phyloP scores from a whole-genome alignment of 495 filamentous ascomycete species.

The Aspergillus bertholletiae region DNA sequence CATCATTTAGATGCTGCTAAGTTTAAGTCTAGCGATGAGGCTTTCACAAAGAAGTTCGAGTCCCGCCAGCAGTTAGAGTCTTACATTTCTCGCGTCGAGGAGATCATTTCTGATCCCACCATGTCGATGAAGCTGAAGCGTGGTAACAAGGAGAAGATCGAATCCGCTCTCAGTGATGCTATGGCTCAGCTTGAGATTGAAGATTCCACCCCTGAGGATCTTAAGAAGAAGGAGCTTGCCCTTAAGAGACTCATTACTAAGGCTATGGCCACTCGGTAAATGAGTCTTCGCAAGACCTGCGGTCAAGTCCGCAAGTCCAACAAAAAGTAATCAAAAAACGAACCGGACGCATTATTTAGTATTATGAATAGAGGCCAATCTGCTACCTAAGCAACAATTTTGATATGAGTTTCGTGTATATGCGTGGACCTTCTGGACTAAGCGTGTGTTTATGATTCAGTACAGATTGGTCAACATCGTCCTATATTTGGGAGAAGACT shows the following conservation, averaged over 20 bases:
- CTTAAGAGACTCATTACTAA: conserved; percentile 98
- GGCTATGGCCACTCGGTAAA: conserved; percentile 87
- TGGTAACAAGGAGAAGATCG: conserved; percentile 98
- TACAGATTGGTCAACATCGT: conserved; percentile 32
- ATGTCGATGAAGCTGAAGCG: conserved; percentile 98
- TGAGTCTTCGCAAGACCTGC: conserved; percentile 4
- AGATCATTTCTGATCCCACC: conserved; percentile 94
- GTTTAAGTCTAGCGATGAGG: conserved; percentile 97
- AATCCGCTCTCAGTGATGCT: conserved; percentile 82
- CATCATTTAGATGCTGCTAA: conserved; percentile 75
- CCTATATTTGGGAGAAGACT: conserved; percentile 33
- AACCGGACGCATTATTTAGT: neutral
- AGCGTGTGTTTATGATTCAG: conserved; percentile 9
- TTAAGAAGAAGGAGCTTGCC: conserved; percentile 99
- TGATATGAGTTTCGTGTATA: neutral
- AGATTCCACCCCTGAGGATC: conserved; percentile 84
- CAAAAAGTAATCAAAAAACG: neutral
- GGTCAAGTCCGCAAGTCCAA: neutral
- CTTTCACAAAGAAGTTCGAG: conserved; percentile 99
- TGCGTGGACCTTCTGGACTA: neutral
- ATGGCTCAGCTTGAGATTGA: conserved; percentile 87
- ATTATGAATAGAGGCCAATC: conserved; percentile 7
- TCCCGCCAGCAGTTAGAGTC: conserved; percentile 97
- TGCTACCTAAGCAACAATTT: conserved; percentile 4
- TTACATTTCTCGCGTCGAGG: conserved; percentile 98